Conservation (phyloP, 305 asterid species). For the Lippia alba region DNA sequence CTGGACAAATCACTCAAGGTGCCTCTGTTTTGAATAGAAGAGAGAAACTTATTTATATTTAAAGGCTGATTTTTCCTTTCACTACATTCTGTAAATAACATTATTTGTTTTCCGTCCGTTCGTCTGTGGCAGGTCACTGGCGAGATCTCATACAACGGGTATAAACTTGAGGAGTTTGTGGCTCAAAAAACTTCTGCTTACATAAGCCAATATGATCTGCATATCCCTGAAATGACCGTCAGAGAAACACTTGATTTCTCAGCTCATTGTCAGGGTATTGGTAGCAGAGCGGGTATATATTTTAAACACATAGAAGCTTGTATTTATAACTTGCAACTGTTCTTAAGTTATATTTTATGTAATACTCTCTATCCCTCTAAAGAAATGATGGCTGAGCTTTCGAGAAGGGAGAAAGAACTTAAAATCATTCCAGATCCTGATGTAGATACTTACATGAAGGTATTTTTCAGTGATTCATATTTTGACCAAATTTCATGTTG, state of each 20-base stretch:
- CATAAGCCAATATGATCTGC: constrained; percentile 48
- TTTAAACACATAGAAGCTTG: background rate
- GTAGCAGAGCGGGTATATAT: constrained; percentile 66
- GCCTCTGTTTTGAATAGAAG: background rate
- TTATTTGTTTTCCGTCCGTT: background rate
- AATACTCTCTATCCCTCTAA: constrained; percentile 19
- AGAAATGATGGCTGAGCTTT: constrained; percentile 61
- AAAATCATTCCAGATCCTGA: constrained; percentile 62
- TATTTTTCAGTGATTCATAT: constrained; percentile 12
- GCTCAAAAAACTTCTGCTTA: constrained; percentile 52
- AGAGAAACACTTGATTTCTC: constrained; percentile 54
- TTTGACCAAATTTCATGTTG: background rate
- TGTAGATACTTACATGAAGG: constrained; percentile 74
- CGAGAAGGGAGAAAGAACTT: constrained; percentile 56
- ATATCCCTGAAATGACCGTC: constrained; percentile 50
- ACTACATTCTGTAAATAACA: background rate
- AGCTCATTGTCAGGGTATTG: constrained; percentile 57
- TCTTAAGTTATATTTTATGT: background rate
- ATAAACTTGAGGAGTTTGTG: constrained; percentile 43
- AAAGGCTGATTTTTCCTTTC: background rate
- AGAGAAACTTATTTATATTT: background rate
- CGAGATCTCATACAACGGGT: constrained; percentile 47
- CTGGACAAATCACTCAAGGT: constrained; percentile 64
- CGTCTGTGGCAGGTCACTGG: constrained; percentile 40
- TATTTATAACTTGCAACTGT: background rate